Conservation (phyloP, 2,329 filamentous ascomycete species). For the Magnaporthiopsis poae region DNA sequence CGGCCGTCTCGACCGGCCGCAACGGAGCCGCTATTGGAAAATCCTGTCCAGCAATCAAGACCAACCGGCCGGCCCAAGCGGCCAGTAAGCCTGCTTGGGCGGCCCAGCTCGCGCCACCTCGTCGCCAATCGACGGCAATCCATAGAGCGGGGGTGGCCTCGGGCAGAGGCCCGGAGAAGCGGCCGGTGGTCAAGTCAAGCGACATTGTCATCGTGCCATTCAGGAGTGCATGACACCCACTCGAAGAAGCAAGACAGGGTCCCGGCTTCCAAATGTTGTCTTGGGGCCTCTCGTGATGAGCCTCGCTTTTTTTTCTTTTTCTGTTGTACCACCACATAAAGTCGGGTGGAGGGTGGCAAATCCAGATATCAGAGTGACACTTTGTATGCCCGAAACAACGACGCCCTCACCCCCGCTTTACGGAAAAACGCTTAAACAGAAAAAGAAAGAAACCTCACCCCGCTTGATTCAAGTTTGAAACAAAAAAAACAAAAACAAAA, state of each 20-base stretch:
- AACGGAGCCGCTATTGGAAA: slow-evolving; percentile 2
- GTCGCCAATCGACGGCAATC: neutral
- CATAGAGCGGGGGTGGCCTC: neutral
- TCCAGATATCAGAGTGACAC: too few species aligned
- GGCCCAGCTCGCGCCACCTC: neutral
- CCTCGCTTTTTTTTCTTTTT: neutral
- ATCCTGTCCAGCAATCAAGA: neutral
- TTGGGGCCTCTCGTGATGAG: neutral
- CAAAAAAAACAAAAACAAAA: neutral
- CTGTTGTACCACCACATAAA: too few species aligned
- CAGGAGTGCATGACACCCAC: neutral
- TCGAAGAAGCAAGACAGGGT: neutral
- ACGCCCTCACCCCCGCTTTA: too few species aligned
- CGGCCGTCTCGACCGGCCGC: neutral
- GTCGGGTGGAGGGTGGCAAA: too few species aligned
- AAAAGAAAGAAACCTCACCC: neutral
- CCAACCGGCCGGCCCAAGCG: neutral
- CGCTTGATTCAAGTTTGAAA: neutral
- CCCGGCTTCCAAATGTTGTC: too few species aligned
- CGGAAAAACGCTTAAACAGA: too few species aligned
- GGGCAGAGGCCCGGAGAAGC: neutral
- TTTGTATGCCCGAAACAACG: neutral
- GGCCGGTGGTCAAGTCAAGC: neutral
- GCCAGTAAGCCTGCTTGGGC: neutral
- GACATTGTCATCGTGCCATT: neutral